A percentile compares a stretch with the other conserved stretches of the same genome.
Conservation (phyloP, 2,329 filamentous ascomycete genomes). For the Sordariomycetes sp. region DNA sequence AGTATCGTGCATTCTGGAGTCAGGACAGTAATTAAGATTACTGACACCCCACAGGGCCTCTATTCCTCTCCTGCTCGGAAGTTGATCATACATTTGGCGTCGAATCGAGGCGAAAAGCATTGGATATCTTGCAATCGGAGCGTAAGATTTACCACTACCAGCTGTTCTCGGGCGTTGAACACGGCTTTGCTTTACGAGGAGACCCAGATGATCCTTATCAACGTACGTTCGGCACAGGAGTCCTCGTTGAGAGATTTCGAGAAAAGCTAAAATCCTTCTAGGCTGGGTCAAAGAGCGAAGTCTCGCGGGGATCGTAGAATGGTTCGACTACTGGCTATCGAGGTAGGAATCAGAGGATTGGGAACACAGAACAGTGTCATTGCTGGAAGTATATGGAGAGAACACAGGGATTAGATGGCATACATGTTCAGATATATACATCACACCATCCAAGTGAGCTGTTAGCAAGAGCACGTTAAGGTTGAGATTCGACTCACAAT, state of each 20-base stretch:
- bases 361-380: background rate
- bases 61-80: conserved; percentile 36
- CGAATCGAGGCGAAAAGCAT: conserved; percentile 24
- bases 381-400: background rate
- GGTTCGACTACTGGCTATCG: conserved; percentile 3
- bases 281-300: conserved; percentile 1
- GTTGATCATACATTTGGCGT: conserved; percentile 32
- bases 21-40: too few species aligned
- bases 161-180: conserved; percentile 50
- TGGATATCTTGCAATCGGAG: conserved; percentile 29
- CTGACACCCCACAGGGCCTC: conserved; percentile 26
- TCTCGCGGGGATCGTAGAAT: conserved; percentile 1
- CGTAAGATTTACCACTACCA: conserved; percentile 49
- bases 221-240: too few species aligned
- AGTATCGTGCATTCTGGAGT: too few species aligned
- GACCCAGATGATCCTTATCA: conserved; percentile 30
- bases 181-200: conserved; percentile 54
- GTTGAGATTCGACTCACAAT: too few species aligned
- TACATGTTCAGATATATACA: too few species aligned
- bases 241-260: background rate
- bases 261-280: background rate
- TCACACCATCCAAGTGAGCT: too few species aligned
- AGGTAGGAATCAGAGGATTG: too few species aligned
- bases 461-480: too few species aligned
- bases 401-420: background rate